phyloP scores from a whole-genome alignment of 2,329 filamentous ascomycete species.

The Aureobasidium sp. region DNA sequence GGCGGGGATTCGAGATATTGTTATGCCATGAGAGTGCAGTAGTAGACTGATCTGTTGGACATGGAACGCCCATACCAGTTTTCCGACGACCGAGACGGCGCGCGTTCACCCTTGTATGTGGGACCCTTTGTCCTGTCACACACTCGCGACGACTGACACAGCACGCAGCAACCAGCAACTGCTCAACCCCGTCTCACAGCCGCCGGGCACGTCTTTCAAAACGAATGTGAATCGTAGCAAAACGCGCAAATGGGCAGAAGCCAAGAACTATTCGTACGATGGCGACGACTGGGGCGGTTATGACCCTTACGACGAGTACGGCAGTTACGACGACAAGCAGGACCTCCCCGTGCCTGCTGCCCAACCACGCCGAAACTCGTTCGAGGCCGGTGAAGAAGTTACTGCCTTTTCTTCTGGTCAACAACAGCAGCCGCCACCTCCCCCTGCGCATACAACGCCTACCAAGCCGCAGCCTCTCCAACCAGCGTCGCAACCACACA shows the following conservation, averaged over 20 bases:
- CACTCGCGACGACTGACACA: slow-evolving; percentile 3
- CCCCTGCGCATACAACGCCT: slow-evolving; percentile 7
- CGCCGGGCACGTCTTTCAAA: slow-evolving; percentile 57
- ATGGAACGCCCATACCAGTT: slow-evolving; percentile 38
- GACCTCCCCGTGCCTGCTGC: slow-evolving; percentile 36
- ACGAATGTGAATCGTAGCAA: slow-evolving; percentile 83
- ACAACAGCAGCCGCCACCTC: neutral
- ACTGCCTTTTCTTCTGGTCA: slow-evolving; percentile 36
- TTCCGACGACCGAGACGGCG: slow-evolving; percentile 25
- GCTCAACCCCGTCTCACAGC: slow-evolving; percentile 22
- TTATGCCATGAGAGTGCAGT: slow-evolving; percentile 9
- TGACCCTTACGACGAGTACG: slow-evolving; percentile 51
- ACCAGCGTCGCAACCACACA: neutral
- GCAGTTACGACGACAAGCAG: slow-evolving; percentile 42
- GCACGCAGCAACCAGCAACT: slow-evolving; percentile 26
- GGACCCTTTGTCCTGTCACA: slow-evolving; percentile 18
- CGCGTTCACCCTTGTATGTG: slow-evolving; percentile 31
- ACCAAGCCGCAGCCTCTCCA: slow-evolving; percentile 1
- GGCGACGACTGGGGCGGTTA: slow-evolving; percentile 85
- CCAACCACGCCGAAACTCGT: slow-evolving; percentile 41
- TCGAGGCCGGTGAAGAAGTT: slow-evolving; percentile 49
- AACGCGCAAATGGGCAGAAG: slow-evolving; percentile 92
- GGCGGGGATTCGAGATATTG: slow-evolving; percentile 2
- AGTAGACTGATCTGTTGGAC: slow-evolving; percentile 4
- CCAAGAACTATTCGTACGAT: slow-evolving; percentile 78